A percentile compares a stretch with the other conserved stretches of the same genome.
phyloP scores from a whole-genome alignment of 768 basidiomycete species.

The Infundibulicybe gibba region DNA sequence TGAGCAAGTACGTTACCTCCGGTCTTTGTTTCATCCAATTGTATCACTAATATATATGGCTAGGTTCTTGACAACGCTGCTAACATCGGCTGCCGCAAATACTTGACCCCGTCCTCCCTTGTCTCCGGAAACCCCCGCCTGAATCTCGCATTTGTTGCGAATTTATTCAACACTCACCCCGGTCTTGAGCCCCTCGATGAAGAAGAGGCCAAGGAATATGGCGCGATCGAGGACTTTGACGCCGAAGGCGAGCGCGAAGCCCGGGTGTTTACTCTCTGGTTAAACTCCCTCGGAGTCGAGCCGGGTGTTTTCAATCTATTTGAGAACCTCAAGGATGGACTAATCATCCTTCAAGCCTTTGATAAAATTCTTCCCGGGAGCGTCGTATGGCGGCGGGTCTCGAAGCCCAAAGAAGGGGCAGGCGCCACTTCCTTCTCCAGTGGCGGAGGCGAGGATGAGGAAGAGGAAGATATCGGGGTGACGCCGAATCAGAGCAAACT shows the following conservation, averaged over 20 bases:
- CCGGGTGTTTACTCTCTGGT: conserved; percentile 96
- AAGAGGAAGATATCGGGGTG: conserved; percentile 78
- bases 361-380: conserved; percentile 92
- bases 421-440: conserved; percentile 37
- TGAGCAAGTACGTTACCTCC: conserved; percentile 52
- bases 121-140: conserved; percentile 94
- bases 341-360: conserved; percentile 91
- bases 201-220: conserved; percentile 88
- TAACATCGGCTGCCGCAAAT: conserved; percentile 91
- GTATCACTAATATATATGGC: not conserved
- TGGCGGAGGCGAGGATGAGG: conserved; percentile 47
- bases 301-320: conserved; percentile 96
- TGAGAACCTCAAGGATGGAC: conserved; percentile 91
- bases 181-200: conserved; percentile 94
- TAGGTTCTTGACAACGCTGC: conserved; percentile 92
- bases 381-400: conserved; percentile 95
- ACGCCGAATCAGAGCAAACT: conserved; percentile 81
- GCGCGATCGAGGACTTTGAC: conserved; percentile 93
- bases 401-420: conserved; percentile 78
- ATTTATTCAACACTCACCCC: conserved; percentile 97
- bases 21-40: not conserved
- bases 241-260: conserved; percentile 99
- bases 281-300: conserved; percentile 96
- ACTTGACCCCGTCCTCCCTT: conserved; percentile 88
- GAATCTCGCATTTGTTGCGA: conserved; percentile 97